Percentiles rank a stretch among this genome's conserved stretches.
These are phyloP conservation scores for Solanum hybrid DNA, from an alignment of 305 asterid genomes.

Conservation along the genomic window DNA sequence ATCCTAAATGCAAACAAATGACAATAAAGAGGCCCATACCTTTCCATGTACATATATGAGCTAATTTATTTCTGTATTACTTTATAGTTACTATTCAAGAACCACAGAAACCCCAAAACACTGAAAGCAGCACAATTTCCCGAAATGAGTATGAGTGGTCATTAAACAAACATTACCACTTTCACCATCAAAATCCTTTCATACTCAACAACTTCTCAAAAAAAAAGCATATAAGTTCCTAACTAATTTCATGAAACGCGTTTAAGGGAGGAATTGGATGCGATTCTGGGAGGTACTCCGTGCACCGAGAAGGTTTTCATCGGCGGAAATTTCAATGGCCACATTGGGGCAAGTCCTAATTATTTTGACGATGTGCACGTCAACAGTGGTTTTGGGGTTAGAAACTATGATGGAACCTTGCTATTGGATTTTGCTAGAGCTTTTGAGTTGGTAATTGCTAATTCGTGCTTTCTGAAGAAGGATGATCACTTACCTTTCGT, in stretches of 20 bases:
- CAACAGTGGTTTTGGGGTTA: neutral
- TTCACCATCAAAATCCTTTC: neutral
- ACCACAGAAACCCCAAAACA: neutral
- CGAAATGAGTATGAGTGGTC: neutral
- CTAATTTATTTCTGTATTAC: neutral
- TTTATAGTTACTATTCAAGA: neutral
- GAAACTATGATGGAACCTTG: neutral
- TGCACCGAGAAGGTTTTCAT: neutral
- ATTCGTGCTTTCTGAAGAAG: neutral
- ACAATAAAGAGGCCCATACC: neutral
- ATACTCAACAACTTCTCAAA: neutral
- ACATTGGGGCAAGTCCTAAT: neutral
- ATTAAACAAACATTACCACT: neutral
- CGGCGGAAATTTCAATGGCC: neutral
- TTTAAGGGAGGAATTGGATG: neutral
- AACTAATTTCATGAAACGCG: neutral
- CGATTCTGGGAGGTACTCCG: neutral
- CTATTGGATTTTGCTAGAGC: neutral
- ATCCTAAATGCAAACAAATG: neutral
- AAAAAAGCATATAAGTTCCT: neutral
- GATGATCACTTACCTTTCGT: neutral
- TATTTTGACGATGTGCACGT: neutral
- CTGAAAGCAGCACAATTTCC: neutral
- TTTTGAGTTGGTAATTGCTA: neutral
- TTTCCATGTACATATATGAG: neutral